Percentiles rank a stretch among this genome's conserved stretches.
phyloP scores from a whole-genome alignment of 2,329 filamentous ascomycete species.

The Lasiodiplodia sp. region DNA sequence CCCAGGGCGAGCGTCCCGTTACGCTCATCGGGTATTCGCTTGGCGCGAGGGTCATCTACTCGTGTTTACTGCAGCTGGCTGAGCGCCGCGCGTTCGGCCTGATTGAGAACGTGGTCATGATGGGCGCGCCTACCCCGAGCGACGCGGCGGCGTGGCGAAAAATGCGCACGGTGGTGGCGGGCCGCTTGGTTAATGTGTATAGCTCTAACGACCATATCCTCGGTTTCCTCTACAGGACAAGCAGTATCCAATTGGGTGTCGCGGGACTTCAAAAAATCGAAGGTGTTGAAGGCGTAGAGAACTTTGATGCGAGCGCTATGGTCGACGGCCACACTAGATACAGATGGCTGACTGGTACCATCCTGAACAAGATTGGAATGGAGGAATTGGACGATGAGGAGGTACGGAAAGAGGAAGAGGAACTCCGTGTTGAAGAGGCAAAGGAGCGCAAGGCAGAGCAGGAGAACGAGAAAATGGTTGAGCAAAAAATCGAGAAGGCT shows the following conservation, averaged over 20 bases:
- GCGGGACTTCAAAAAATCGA: slow-evolving; percentile 74
- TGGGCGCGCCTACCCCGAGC: slow-evolving; percentile 81
- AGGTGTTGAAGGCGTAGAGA: slow-evolving; percentile 64
- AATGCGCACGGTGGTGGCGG: slow-evolving; percentile 79
- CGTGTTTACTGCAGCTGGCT: slow-evolving; percentile 78
- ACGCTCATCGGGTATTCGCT: slow-evolving; percentile 83
- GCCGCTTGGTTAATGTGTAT: slow-evolving; percentile 86
- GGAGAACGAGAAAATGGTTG: slow-evolving; percentile 45
- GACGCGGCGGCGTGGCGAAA: slow-evolving; percentile 75
- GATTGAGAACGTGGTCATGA: slow-evolving; percentile 81
- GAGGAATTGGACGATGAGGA: slow-evolving; percentile 58
- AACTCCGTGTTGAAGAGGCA: slow-evolving; percentile 53
- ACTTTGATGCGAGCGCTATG: slow-evolving; percentile 60
- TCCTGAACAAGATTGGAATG: slow-evolving; percentile 61
- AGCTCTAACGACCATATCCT: slow-evolving; percentile 88
- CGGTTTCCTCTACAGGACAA: slow-evolving; percentile 85
- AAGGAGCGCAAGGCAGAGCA: slow-evolving; percentile 51
- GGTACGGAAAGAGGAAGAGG: slow-evolving; percentile 56
- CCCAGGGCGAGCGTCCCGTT: slow-evolving; percentile 82
- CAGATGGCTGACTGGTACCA: slow-evolving; percentile 58
- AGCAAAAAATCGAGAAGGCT: slow-evolving; percentile 9
- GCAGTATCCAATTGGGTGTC: slow-evolving; percentile 81
- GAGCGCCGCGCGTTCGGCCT: slow-evolving; percentile 82
- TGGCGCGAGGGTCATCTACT: slow-evolving; percentile 82
- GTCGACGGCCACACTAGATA: slow-evolving; percentile 61